phyloP scores from a whole-genome alignment of 306 rosid genomes.

The Begonia fuchsioides region DNA sequence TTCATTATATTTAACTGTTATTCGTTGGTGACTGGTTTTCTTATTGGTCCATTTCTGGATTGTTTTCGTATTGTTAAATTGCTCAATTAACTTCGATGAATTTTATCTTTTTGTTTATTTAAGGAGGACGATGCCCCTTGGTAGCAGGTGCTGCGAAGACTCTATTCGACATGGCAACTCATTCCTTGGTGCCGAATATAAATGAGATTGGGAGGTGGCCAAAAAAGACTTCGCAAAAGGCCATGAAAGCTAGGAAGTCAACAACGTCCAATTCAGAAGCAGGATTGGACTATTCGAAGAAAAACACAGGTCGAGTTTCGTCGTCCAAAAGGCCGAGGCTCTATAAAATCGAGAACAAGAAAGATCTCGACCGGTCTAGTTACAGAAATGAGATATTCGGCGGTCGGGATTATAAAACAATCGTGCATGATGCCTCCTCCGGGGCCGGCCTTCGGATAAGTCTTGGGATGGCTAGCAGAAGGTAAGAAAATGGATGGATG shows the following conservation, averaged over 20 bases:
- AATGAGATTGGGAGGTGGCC: conserved; percentile 58
- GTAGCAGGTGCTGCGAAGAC: conserved; percentile 60
- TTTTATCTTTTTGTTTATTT: too few species aligned
- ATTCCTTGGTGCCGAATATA: conserved; percentile 22
- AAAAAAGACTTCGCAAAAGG: conserved; percentile 65
- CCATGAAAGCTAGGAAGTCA: conserved; percentile 46
- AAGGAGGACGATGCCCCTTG: conserved; percentile 51
- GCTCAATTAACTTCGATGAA: too few species aligned
- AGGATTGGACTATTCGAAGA: conserved; percentile 25
- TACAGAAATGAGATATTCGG: conserved; percentile 28
- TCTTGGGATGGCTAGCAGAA: conserved; percentile 37
- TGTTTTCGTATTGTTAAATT: too few species aligned
- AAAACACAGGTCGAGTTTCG: conserved; percentile 28
- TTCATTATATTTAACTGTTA: too few species aligned
- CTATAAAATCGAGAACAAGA: conserved; percentile 28
- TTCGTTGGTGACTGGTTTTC: too few species aligned
- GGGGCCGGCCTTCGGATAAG: conserved; percentile 32
- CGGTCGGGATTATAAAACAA: conserved; percentile 28
- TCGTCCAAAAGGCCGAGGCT: conserved; percentile 68
- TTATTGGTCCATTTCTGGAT: too few species aligned
- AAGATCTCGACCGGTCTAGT: conserved; percentile 26
- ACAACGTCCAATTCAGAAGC: conserved; percentile 16
- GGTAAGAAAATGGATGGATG: conserved; percentile 41
- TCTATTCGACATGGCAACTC: conserved; percentile 47
- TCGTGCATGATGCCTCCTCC: conserved; percentile 76